Conservation (phyloP, 148 eudicot genomes). For the Polygonum maritimum region DNA sequence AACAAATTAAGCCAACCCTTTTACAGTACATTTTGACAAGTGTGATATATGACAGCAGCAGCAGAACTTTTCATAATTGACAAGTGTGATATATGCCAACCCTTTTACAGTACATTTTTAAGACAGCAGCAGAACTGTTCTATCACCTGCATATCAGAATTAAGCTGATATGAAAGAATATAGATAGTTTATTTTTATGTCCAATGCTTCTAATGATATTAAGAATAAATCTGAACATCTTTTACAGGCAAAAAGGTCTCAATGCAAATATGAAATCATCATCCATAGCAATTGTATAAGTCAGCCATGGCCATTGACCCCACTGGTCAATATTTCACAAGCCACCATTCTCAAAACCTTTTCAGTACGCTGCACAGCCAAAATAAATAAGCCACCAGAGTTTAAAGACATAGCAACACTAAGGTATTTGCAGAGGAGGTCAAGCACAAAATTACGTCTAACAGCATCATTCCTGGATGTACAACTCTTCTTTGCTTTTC, state of each 20-base stretch:
- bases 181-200: too few relatives aligned
- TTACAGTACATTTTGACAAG: too few relatives aligned
- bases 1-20: too few relatives aligned
- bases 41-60: too few relatives aligned
- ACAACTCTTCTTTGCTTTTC: not conserved
- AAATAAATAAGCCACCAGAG: slow-evolving; percentile 1
- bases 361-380: not conserved
- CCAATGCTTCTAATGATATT: too few relatives aligned
- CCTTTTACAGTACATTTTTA: too few relatives aligned
- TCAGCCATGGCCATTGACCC: not conserved
- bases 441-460: not conserved
- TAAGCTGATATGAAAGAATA: too few relatives aligned
- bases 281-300: not conserved
- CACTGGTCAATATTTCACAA: not conserved
- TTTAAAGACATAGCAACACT: not conserved
- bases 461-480: not conserved
- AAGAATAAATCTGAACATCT: not conserved
- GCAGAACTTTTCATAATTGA: too few relatives aligned
- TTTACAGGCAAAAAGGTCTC: not conserved
- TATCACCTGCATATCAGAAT: too few relatives aligned
- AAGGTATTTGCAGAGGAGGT: not conserved
- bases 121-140: too few relatives aligned
- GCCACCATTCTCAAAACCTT: not conserved
- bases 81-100: too few relatives aligned
- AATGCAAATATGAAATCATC: not conserved